Evolutionary conservation across 495 filamentous ascomycete genomes (phyloP).

Genomic region (Pyrenopolyporus hunteri): DNA sequence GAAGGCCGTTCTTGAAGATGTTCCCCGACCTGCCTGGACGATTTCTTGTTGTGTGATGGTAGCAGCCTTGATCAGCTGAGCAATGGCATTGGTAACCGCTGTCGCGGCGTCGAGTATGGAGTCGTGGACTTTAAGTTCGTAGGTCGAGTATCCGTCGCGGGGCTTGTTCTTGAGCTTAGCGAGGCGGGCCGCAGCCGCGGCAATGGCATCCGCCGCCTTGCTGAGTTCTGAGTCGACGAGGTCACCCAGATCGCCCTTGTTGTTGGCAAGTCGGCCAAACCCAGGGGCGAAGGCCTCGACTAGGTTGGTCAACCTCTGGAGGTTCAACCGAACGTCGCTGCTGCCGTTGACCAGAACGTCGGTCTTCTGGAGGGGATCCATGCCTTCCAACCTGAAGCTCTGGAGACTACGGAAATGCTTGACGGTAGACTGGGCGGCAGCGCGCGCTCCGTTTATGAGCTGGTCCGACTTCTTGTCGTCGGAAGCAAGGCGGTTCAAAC

Average conservation of each 20-base stretch:
- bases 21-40: slow-evolving; percentile 90
- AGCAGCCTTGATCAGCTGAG: slow-evolving; percentile 93
- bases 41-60: slow-evolving; percentile 96
- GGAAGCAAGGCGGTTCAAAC: slow-evolving; percentile 88
- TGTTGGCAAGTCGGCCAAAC: slow-evolving; percentile 73
- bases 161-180: slow-evolving; percentile 93
- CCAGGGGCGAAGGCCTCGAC: slow-evolving; percentile 89
- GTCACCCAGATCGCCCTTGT: slow-evolving; percentile 88
- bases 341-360: slow-evolving; percentile 97
- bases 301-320: slow-evolving; percentile 89
- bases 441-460: slow-evolving; percentile 77
- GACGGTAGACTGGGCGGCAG: slow-evolving; percentile 85
- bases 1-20: slow-evolving; percentile 88
- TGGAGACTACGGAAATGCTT: slow-evolving; percentile 95
- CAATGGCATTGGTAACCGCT: slow-evolving; percentile 95
- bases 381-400: slow-evolving; percentile 88
- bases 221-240: slow-evolving; percentile 89
- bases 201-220: slow-evolving; percentile 95
- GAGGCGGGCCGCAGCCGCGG: slow-evolving; percentile 85
- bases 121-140: slow-evolving; percentile 93
- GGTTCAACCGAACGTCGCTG: slow-evolving; percentile 87
- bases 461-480: slow-evolving; percentile 93
- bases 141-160: slow-evolving; percentile 92
- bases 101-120: slow-evolving; percentile 91
- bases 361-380: slow-evolving; percentile 87